Percentiles rank a stretch among this genome's conserved stretches.
Evolutionary conservation across 75 land plant genomes (phyloP).

Genomic region (Ceratopteris richardii): DNA sequence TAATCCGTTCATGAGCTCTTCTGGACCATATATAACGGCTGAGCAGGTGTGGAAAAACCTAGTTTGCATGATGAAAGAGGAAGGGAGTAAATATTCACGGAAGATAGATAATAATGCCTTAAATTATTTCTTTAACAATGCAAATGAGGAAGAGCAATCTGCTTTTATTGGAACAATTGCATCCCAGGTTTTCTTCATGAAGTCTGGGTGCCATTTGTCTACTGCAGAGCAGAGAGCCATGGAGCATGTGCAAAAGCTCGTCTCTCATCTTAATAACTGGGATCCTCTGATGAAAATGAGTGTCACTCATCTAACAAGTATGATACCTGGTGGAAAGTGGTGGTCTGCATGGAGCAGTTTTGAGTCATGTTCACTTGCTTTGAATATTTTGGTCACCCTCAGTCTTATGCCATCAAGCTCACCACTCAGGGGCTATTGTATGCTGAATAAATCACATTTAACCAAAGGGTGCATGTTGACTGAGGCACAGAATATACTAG

Average conservation of each 20-base stretch:
- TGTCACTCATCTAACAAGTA: neutral
- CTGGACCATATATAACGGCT: slow-evolving; percentile 4
- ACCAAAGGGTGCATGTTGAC: slow-evolving; percentile 7
- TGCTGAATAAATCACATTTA: slow-evolving; percentile 10
- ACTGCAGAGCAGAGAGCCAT: slow-evolving; percentile 9
- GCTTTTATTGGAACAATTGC: slow-evolving; percentile 14
- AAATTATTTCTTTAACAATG: slow-evolving; percentile 1
- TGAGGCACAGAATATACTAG: slow-evolving; percentile 10
- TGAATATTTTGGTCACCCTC: slow-evolving; percentile 13
- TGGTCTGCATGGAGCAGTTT: slow-evolving; percentile 1
- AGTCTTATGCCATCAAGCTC: slow-evolving; percentile 10
- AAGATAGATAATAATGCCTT: too few relatives aligned
- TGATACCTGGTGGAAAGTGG: neutral
- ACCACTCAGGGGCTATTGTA: slow-evolving; percentile 17
- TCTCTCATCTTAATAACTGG: neutral
- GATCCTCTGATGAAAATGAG: neutral
- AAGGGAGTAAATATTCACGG: neutral
- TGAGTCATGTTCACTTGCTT: slow-evolving; percentile 8
- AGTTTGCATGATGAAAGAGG: neutral
- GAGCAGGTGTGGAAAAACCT: slow-evolving; percentile 1
- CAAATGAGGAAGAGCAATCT: neutral
- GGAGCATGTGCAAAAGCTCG: neutral
- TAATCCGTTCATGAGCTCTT: slow-evolving; percentile 22
- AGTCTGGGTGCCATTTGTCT: slow-evolving; percentile 9
- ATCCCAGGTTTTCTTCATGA: slow-evolving; percentile 7